phyloP scores from a whole-genome alignment of 306 rosid species.

The Argentina anserina region DNA sequence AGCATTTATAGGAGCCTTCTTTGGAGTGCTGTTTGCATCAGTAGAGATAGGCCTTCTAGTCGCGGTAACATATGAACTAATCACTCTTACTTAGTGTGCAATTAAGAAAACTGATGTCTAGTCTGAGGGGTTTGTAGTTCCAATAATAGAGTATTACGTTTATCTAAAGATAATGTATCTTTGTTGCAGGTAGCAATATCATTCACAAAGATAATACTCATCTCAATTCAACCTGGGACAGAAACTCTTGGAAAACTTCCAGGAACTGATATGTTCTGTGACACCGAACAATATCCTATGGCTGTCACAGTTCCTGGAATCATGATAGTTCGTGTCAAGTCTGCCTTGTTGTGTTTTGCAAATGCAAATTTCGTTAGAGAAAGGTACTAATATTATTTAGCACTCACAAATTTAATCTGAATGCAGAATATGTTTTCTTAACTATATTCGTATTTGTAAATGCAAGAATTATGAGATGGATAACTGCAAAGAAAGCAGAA shows the following conservation, averaged over 20 bases:
- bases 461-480: slow-evolving; percentile 55
- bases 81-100: neutral
- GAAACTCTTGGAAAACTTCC: slow-evolving; percentile 76
- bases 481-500: slow-evolving; percentile 36
- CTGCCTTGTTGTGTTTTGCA: slow-evolving; percentile 79
- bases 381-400: slow-evolving; percentile 36
- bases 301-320: slow-evolving; percentile 61
- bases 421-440: neutral
- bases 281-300: slow-evolving; percentile 73
- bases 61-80: slow-evolving; percentile 42
- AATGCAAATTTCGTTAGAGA: slow-evolving; percentile 70
- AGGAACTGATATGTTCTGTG: slow-evolving; percentile 61
- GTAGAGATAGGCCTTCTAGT: slow-evolving; percentile 70
- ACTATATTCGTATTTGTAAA: neutral
- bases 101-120: neutral
- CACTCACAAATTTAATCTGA: neutral
- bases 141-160: neutral
- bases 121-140: neutral
- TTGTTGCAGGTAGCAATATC: slow-evolving; percentile 65
- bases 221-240: slow-evolving; percentile 64
- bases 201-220: slow-evolving; percentile 57
- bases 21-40: slow-evolving; percentile 69
- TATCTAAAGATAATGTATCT: neutral
- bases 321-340: slow-evolving; percentile 55
- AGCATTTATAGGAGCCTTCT: slow-evolving; percentile 61